Percentiles rank a stretch among this genome's conserved stretches.
phyloP scores from a whole-genome alignment of 495 filamentous ascomycete genomes.

The Parachaetomium inaequale region DNA sequence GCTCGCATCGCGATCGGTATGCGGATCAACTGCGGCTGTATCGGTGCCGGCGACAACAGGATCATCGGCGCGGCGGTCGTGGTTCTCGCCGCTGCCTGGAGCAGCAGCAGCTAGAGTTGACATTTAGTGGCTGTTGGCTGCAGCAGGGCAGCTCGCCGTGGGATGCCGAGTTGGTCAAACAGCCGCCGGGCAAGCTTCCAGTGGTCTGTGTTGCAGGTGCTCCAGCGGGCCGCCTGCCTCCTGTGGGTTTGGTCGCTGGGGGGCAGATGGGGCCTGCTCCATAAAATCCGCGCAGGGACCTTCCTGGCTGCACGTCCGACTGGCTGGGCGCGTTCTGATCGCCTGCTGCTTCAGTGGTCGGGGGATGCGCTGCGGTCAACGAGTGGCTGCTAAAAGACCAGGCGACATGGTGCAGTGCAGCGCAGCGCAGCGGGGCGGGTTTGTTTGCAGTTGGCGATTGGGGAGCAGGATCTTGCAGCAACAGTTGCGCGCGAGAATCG shows the following conservation, averaged over 20 bases:
- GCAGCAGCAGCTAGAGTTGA: slow-evolving; percentile 29
- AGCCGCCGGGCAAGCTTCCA: slow-evolving; percentile 1
- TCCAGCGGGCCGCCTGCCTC: background rate
- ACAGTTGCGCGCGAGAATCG: slow-evolving; percentile 1
- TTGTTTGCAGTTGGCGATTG: background rate
- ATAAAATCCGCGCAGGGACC: slow-evolving; percentile 2
- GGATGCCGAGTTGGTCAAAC: background rate
- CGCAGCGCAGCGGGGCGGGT: background rate
- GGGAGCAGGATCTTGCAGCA: background rate
- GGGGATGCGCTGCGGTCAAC: background rate
- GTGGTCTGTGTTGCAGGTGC: slow-evolving; percentile 2
- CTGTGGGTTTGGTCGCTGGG: background rate
- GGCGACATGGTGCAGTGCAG: background rate
- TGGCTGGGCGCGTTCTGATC: slow-evolving; percentile 11
- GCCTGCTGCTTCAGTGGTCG: background rate
- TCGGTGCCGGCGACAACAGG: slow-evolving; percentile 18
- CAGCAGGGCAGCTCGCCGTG: slow-evolving; percentile 6
- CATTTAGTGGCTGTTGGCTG: slow-evolving; percentile 27
- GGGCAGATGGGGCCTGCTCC: slow-evolving; percentile 5
- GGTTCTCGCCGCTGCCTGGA: slow-evolving; percentile 28
- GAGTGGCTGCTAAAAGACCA: background rate
- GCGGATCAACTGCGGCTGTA: slow-evolving; percentile 25
- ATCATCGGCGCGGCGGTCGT: slow-evolving; percentile 10
- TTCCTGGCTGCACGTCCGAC: slow-evolving; percentile 15
- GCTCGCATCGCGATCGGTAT: slow-evolving; percentile 16